phyloP scores from a whole-genome alignment of 1,139 yeast species.

The Yamadazyma aaseri region DNA sequence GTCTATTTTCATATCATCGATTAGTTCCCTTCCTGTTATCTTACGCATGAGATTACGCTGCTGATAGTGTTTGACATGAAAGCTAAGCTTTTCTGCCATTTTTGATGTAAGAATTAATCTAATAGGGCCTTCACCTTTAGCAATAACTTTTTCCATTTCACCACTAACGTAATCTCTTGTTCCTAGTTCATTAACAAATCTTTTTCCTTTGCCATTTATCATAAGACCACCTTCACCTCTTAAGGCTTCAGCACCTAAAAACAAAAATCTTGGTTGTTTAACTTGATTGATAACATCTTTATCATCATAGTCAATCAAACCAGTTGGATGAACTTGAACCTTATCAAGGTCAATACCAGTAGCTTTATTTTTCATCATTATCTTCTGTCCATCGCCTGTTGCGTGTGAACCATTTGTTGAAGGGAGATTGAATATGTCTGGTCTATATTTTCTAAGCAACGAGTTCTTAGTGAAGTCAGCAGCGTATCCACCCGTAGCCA shows the following conservation, averaged over 20 bases:
- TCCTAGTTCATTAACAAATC: conserved; percentile 71
- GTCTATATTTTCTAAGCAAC: conserved; percentile 53
- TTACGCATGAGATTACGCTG: conserved; percentile 64
- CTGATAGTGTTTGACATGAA: conserved; percentile 64
- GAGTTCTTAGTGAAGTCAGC: conserved; percentile 56
- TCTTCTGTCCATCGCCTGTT: conserved; percentile 72
- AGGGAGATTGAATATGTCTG: conserved; percentile 61
- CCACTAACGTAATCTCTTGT: conserved; percentile 70
- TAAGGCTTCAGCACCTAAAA: conserved; percentile 75
- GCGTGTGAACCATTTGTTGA: conserved; percentile 77
- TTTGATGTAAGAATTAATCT: conserved; percentile 47
- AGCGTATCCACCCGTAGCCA: conserved; percentile 82
- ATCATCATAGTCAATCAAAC: conserved; percentile 66
- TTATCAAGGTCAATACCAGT: conserved; percentile 70
- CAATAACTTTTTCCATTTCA: conserved; percentile 49
- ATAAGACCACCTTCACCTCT: conserved; percentile 78
- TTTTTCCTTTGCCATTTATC: conserved; percentile 57
- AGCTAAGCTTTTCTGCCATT: conserved; percentile 45
- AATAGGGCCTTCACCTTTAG: conserved; percentile 51
- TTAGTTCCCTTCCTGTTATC: conserved; percentile 48
- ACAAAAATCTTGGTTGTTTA: conserved; percentile 52
- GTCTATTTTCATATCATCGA: conserved; percentile 40
- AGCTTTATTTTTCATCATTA: conserved; percentile 59
- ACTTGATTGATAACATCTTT: conserved; percentile 41
- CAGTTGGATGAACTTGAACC: conserved; percentile 83